Evolutionary conservation across 164 flowering plant genomes (phyloP).

Genomic region (Tetracentron sinense): DNA sequence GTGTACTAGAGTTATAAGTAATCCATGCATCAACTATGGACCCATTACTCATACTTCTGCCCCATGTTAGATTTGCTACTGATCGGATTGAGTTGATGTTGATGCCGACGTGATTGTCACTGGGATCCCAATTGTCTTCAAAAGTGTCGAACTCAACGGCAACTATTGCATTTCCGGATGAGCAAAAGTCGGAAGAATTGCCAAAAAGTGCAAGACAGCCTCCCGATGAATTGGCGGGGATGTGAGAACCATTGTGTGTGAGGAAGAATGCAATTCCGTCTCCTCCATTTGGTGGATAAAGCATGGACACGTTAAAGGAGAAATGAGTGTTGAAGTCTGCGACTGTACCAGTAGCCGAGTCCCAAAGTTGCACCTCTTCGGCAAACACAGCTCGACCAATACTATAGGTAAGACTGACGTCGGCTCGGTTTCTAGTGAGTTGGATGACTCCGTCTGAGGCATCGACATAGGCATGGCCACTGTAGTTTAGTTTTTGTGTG

Average conservation of each 20-base stretch:
- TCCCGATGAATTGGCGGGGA: conserved; percentile 24
- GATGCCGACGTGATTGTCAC: conserved; percentile 23
- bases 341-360: conserved; percentile 3
- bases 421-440: conserved; percentile 1
- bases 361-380: conserved; percentile 10
- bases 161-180: conserved; percentile 21
- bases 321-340: conserved; percentile 35
- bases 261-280: conserved; percentile 14
- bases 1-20: conserved; percentile 17
- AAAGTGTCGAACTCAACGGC: conserved; percentile 33
- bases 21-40: conserved; percentile 11
- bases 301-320: conserved; percentile 18
- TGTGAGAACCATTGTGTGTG: conserved; percentile 14
- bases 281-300: neutral
- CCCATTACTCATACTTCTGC: neutral
- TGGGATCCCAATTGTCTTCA: neutral
- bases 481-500: neutral
- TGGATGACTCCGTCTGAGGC: conserved; percentile 4
- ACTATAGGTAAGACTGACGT: neutral
- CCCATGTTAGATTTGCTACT: conserved; percentile 3
- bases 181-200: neutral
- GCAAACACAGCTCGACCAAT: conserved; percentile 13
- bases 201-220: conserved; percentile 26
- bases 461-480: conserved; percentile 5
- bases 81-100: conserved; percentile 21